Base-by-base conservation (phyloP, 768 basidiomycete genomes). In the Tricholoma matsutake region DNA sequence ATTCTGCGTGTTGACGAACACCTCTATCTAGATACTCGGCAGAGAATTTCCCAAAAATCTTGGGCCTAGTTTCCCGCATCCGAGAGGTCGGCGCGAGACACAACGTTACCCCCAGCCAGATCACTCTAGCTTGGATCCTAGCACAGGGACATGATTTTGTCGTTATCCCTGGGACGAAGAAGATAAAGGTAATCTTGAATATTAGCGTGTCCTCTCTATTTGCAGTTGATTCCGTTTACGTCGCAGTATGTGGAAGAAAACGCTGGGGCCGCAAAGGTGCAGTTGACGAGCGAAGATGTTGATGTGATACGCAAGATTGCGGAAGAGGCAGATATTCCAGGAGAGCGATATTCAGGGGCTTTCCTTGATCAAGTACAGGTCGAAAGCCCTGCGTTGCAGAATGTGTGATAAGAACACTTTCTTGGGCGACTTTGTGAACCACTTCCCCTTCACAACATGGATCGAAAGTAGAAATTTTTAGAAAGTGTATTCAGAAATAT, bases 121-220 rank as follows among this genome's bases (percentile, higher is more conserved):
- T 81, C 14, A 69, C 75, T 0, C 73, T 83, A 25, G 78, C 81
- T 0, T 82, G 78, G 79, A 64, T 81, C 9, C 71, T 82, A 3
- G 74, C 77, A 10, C 78, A 81, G 64, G 77, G 78, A 8, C 67
- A 69, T 16, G 75, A 79, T 51, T 69, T 82, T 61, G 72, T 79
- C 55, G 71, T 25, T 79, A 25, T 82, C 62, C 80, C 81, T 0
- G 80, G 79, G 1, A 79, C 78, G 3, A 76, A 71, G 59, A 74
- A 71, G 25, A 64, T 78, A 60, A 74, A 72, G 65, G 75, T 75
- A 32, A 45, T 56, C 41, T 41, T n/a, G 13, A 6, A 3, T 32
- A 37, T 47, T n/a, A 49, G 16, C 37, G 58, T 41, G 54, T 25
- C 22, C 22, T 25, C 22, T 25, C 22, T 25, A 25, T 25, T 25